phyloP scores from a whole-genome alignment of 179 eudicot genomes.

The Silene noctiflora region DNA sequence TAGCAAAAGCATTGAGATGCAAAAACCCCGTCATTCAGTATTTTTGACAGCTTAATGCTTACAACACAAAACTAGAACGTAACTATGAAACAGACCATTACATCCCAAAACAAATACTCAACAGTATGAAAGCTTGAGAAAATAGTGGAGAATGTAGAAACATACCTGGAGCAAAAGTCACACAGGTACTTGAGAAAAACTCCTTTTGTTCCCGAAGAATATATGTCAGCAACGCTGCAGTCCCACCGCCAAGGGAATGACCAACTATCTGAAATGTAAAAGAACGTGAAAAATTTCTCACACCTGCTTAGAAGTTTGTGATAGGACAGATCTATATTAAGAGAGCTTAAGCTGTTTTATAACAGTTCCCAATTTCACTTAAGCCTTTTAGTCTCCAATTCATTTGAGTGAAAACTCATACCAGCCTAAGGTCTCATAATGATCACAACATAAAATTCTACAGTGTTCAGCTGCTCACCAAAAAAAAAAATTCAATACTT shows the following conservation, averaged over 20 bases:
- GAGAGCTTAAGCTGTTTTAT: not conserved
- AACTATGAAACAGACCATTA: not conserved
- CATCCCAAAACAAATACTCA: not conserved
- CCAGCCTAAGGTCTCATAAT: not conserved
- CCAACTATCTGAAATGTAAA: slow-evolving; percentile 68
- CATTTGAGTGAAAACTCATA: not conserved
- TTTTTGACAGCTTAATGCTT: not conserved
- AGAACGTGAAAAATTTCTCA: slow-evolving; percentile 1
- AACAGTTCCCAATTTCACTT: not conserved
- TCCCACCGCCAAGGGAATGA: slow-evolving; percentile 98
- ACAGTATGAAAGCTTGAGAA: not conserved
- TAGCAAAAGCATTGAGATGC: not conserved
- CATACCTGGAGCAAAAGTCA: slow-evolving; percentile 90
- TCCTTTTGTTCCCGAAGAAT: slow-evolving; percentile 86
- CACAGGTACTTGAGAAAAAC: slow-evolving; percentile 58
- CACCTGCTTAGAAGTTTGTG: not conserved
- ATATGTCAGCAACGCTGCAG: slow-evolving; percentile 92
- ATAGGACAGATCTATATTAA: not conserved
- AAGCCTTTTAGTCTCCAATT: not conserved
- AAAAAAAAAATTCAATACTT: too few relatives aligned
- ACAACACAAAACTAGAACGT: not conserved
- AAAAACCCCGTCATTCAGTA: not conserved
- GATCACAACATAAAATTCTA: not conserved
- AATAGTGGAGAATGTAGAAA: not conserved
- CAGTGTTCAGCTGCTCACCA: too few relatives aligned